Evolutionary conservation across 768 basidiomycete species (phyloP).

Genomic region (Leccinum boreale): DNA sequence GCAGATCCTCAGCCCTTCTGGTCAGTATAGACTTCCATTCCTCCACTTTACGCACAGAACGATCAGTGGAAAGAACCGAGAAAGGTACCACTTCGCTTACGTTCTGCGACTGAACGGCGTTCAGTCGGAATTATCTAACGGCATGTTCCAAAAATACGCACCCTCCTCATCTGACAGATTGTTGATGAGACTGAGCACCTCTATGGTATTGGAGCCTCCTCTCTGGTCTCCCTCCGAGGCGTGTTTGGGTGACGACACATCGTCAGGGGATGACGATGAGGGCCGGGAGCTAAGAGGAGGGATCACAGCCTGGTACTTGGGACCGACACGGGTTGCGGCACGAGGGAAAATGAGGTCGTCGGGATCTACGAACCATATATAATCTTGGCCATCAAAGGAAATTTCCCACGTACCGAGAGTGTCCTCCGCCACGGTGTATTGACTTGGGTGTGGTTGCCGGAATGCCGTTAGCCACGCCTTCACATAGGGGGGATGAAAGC

Average conservation of each 20-base stretch:
- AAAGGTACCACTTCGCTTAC: conserved; percentile 35
- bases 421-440: conserved; percentile 89
- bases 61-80: conserved; percentile 1
- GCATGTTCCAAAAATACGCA: conserved; percentile 34
- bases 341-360: conserved; percentile 97
- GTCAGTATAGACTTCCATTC: conserved; percentile 57
- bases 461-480: conserved; percentile 9
- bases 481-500: not conserved
- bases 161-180: conserved; percentile 66
- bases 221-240: conserved; percentile 47
- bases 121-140: conserved; percentile 21
- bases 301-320: conserved; percentile 76
- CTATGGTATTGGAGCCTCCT: conserved; percentile 70
- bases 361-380: conserved; percentile 59
- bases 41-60: conserved; percentile 49
- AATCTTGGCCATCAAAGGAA: conserved; percentile 18
- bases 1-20: conserved; percentile 47
- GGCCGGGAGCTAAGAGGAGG: conserved; percentile 35
- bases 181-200: conserved; percentile 64
- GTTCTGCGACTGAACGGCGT: conserved; percentile 48
- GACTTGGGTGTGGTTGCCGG: conserved; percentile 41
- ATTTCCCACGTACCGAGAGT: conserved; percentile 62
- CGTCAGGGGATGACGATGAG: conserved; percentile 33
- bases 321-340: conserved; percentile 85
- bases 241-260: not conserved